phyloP scores from a whole-genome alignment of 805 yeast genomes.

The Candida pini region DNA sequence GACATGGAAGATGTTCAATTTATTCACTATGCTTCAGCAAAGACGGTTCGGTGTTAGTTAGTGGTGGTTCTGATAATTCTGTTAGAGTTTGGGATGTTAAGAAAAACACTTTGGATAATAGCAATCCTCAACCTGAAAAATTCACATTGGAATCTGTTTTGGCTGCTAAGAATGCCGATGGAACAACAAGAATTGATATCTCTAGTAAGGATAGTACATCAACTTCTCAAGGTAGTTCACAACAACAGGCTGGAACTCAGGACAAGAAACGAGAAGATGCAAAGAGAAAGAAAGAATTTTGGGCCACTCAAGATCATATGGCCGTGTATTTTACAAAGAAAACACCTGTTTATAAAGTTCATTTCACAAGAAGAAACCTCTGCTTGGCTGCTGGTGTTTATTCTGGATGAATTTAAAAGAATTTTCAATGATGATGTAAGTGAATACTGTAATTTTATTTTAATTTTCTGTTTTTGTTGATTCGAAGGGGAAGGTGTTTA shows the following conservation, averaged over 20 bases:
- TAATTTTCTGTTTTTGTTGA: background rate
- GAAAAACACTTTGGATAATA: conserved; percentile 73
- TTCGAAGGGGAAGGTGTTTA: background rate
- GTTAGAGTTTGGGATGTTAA: conserved; percentile 96
- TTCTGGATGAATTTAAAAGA: conserved; percentile 31
- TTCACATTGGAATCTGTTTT: conserved; percentile 32
- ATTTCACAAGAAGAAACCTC: conserved; percentile 83
- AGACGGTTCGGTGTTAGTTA: conserved; percentile 85
- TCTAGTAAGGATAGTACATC: conserved; percentile 8
- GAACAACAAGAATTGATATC: conserved; percentile 12
- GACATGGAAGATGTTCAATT: conserved; percentile 85
- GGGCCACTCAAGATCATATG: conserved; percentile 86
- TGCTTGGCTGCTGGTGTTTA: conserved; percentile 93
- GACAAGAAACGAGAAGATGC: conserved; percentile 34
- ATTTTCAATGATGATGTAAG: background rate
- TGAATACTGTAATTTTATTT: background rate
- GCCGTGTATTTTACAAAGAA: conserved; percentile 90
- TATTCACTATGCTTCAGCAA: conserved; percentile 78
- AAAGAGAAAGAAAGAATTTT: conserved; percentile 58
- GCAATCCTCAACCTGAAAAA: conserved; percentile 63
- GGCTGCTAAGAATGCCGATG: conserved; percentile 26
- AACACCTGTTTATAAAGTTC: conserved; percentile 90
- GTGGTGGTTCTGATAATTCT: conserved; percentile 89
- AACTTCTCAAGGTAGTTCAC: conserved; percentile 17
- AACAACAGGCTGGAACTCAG: conserved; percentile 9